Percentiles rank a stretch among this genome's conserved stretches.
Evolutionary conservation across 495 filamentous ascomycete genomes (phyloP).

Genomic region (Gamarada debralockiae): DNA sequence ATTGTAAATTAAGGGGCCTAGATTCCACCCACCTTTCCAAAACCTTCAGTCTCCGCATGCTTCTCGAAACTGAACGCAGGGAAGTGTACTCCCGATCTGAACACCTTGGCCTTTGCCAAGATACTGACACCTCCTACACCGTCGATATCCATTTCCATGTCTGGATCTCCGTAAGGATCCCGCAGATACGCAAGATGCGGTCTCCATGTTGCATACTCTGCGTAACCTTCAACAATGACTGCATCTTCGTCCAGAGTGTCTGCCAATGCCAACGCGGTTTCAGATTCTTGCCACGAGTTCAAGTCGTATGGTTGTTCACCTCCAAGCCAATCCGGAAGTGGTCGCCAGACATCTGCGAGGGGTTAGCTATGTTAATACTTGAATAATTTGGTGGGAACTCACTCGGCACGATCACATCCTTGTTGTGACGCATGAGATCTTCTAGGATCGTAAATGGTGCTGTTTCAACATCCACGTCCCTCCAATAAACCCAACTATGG

Average conservation of each 20-base stretch:
- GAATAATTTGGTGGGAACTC: constrained; percentile 48
- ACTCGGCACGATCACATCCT: constrained; percentile 99
- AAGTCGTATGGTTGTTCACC: constrained; percentile 98
- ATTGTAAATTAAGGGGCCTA: neutral
- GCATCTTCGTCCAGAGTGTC: constrained; percentile 97
- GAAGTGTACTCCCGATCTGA: constrained; percentile 93
- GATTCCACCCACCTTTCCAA: constrained; percentile 73
- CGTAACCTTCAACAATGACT: constrained; percentile 98
- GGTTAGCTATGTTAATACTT: constrained; percentile 10
- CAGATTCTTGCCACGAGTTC: constrained; percentile 99
- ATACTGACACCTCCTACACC: constrained; percentile 98
- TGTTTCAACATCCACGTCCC: constrained; percentile 97
- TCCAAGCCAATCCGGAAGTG: constrained; percentile 97
- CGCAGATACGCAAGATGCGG: constrained; percentile 96
- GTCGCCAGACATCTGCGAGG: constrained; percentile 88
- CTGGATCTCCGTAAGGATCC: constrained; percentile 95
- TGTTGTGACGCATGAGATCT: constrained; percentile 98
- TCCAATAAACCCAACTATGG: constrained; percentile 99
- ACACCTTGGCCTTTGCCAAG: constrained; percentile 91
- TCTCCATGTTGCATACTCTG: constrained; percentile 98
- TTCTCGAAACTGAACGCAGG: constrained; percentile 98
- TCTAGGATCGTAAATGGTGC: constrained; percentile 94
- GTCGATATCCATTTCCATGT: constrained; percentile 99
- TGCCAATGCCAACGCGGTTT: constrained; percentile 89
- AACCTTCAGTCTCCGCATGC: constrained; percentile 97